Percentiles rank a stretch among this genome's conserved stretches.
Evolutionary conservation across 2,329 filamentous ascomycete species (phyloP).

Genomic region (Anthostomella pinea): DNA sequence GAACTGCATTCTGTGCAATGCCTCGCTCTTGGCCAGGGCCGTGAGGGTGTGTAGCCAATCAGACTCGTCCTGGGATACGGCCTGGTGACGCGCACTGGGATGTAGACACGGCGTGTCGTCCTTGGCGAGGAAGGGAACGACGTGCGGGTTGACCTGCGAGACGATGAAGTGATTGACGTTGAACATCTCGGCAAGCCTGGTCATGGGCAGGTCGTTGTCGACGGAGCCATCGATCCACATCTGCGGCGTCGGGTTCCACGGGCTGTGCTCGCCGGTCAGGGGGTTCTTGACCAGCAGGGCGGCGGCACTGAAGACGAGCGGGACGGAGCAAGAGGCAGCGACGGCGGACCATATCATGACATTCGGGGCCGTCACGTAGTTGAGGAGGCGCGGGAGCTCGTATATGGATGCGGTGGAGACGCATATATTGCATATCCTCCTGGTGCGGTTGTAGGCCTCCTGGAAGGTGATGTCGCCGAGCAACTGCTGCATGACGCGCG

Average conservation of each 20-base stretch:
- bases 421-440: constrained; percentile 88
- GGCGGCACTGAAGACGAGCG: constrained; percentile 77
- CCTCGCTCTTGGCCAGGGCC: constrained; percentile 73
- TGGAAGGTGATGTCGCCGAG: constrained; percentile 91
- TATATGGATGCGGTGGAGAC: constrained; percentile 86
- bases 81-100: constrained; percentile 21
- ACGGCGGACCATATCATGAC: constrained; percentile 97
- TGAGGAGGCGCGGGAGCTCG: constrained; percentile 81
- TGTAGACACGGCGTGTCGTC: constrained; percentile 59
- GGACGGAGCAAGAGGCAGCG: constrained; percentile 92
- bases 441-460: constrained; percentile 92
- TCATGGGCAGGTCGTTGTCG: constrained; percentile 91
- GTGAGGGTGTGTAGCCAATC: constrained; percentile 67
- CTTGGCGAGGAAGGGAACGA: constrained; percentile 78
- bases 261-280: constrained; percentile 68
- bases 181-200: constrained; percentile 87
- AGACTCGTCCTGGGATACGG: constrained; percentile 39
- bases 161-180: constrained; percentile 99
- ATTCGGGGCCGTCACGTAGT: constrained; percentile 90
- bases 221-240: constrained; percentile 94
- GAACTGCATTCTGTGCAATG: constrained; percentile 75
- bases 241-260: constrained; percentile 84
- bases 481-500: constrained; percentile 74
- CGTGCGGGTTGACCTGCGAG: constrained; percentile 93
- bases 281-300: constrained; percentile 83